Base-by-base conservation (phyloP, 768 basidiomycete species). In the Tulasnella sp. region DNA sequence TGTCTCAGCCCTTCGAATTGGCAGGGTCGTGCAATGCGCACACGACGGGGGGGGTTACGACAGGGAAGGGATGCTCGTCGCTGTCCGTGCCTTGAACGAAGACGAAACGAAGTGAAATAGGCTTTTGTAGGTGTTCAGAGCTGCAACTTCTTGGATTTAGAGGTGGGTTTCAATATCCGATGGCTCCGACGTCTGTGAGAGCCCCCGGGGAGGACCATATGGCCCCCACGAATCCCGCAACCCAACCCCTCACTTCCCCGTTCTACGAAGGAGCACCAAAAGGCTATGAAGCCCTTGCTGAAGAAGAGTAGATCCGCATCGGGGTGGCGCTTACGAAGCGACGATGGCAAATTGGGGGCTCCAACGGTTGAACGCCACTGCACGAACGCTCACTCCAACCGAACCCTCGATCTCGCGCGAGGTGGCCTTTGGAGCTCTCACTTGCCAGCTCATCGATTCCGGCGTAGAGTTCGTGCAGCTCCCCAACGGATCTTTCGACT, bases 341-440 rank as follows among this genome's bases (percentile, higher is more conserved):
- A 29, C 5, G 29, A 13, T 26, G 3, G 61, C 15, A 67, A 67
- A 35, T 26, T 51, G 26, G 61, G 44, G 61, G 61, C 61, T 67
- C 61, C 61, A 67, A 67, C 61, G 35, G 26, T 67, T 35, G 11
- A 67, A 67, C 61, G 61, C 61, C 61, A 67, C 61, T 51, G n/a
- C 15, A 20, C 20, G 18, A 48, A 48, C 46, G 46, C 46, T 3
- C 57, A n/a, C 57, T 61, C 57, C 57, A 61, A 61, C 35, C 35
- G 35, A 35, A 35, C 57, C 29, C 46, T 23, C 57, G 57, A 61
- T 61, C 57, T 61, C 57, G 55, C 23, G 55, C 55, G 9, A 26
- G 20, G 16, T 11, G 23, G 3, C 23, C 57, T 29, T 61, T 61
- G 57, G 57, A 61, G 57, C 57, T 55, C 57, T 7, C 46, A 48